Evolutionary conservation across 345 rosid species (phyloP).

Genomic region (Eucalyptus cloeziana): DNA sequence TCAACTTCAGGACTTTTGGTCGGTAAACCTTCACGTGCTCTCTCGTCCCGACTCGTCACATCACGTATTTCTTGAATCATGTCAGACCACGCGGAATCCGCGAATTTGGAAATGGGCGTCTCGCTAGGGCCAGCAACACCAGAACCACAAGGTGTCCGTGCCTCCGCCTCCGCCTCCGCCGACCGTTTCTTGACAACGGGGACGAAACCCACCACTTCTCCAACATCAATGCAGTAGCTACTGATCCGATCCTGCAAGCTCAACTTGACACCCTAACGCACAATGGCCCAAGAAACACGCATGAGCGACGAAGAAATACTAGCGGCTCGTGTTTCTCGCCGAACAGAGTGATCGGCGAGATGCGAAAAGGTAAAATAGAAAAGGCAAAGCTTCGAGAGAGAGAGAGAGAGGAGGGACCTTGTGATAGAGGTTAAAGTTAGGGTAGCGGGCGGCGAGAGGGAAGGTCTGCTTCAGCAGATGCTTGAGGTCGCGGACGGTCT

Average conservation of each 20-base stretch:
- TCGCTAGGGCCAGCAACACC: slow-evolving; percentile 4
- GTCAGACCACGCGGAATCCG: slow-evolving; percentile 48
- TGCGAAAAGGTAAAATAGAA: neutral
- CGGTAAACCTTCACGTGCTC: neutral
- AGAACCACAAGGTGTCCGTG: slow-evolving; percentile 14
- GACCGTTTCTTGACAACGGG: slow-evolving; percentile 58
- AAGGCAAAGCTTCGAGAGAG: neutral
- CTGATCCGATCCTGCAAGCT: slow-evolving; percentile 22
- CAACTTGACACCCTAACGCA: slow-evolving; percentile 55
- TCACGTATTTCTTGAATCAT: slow-evolving; percentile 38
- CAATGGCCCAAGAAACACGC: neutral
- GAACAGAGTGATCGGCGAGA: neutral
- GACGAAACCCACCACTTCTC: slow-evolving; percentile 58
- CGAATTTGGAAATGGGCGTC: slow-evolving; percentile 20
- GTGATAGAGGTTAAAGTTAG: slow-evolving; percentile 68
- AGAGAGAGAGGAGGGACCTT: slow-evolving; percentile 25
- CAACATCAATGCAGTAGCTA: slow-evolving; percentile 12
- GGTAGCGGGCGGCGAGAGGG: slow-evolving; percentile 53
- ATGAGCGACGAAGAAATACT: neutral
- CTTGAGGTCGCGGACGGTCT: slow-evolving; percentile 48
- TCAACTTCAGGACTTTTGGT: neutral
- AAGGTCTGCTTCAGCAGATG: slow-evolving; percentile 36
- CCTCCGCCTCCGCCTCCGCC: slow-evolving; percentile 10
- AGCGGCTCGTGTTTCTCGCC: neutral
- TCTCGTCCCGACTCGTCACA: neutral